A percentile compares a stretch with the other conserved stretches of the same genome.
Evolutionary conservation across 2,329 filamentous ascomycete genomes (phyloP).

Genomic region (Tricladium varicosporioides): DNA sequence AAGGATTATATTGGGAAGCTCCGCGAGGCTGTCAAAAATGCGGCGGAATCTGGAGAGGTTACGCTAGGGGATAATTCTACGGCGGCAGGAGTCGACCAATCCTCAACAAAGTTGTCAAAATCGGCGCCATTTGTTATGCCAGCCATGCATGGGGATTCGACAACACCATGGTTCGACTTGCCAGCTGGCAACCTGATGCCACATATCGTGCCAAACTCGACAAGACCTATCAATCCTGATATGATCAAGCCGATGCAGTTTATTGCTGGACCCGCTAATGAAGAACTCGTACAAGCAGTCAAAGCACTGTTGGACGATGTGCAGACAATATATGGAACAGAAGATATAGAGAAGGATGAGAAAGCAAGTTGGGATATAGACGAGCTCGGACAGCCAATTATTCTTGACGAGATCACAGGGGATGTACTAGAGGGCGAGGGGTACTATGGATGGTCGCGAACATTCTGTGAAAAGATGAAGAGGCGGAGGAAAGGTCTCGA

Average conservation of each 20-base stretch:
- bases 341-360: constrained; percentile 47
- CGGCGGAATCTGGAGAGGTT: constrained; percentile 32
- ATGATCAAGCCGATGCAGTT: constrained; percentile 72
- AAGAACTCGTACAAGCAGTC: constrained; percentile 64
- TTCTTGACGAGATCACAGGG: constrained; percentile 64
- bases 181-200: constrained; percentile 80
- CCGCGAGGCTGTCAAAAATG: constrained; percentile 53
- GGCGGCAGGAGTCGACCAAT: constrained; percentile 26
- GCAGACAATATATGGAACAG: constrained; percentile 60
- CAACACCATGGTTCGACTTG: constrained; percentile 75
- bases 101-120: constrained; percentile 51
- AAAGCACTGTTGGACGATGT: constrained; percentile 68
- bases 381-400: constrained; percentile 68
- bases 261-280: constrained; percentile 64
- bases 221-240: constrained; percentile 68
- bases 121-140: constrained; percentile 72
- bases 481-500: constrained; percentile 39
- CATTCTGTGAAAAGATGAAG: constrained; percentile 82
- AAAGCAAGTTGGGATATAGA: constrained; percentile 62
- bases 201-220: constrained; percentile 73
- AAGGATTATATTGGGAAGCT: constrained; percentile 54
- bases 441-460: constrained; percentile 84
- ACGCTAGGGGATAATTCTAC: constrained; percentile 20
- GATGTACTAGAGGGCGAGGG: constrained; percentile 63
- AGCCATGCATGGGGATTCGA: constrained; percentile 71